Evolutionary conservation across 2,329 filamentous ascomycete genomes (phyloP).

Genomic region (Aureobasidium subglaciale): DNA sequence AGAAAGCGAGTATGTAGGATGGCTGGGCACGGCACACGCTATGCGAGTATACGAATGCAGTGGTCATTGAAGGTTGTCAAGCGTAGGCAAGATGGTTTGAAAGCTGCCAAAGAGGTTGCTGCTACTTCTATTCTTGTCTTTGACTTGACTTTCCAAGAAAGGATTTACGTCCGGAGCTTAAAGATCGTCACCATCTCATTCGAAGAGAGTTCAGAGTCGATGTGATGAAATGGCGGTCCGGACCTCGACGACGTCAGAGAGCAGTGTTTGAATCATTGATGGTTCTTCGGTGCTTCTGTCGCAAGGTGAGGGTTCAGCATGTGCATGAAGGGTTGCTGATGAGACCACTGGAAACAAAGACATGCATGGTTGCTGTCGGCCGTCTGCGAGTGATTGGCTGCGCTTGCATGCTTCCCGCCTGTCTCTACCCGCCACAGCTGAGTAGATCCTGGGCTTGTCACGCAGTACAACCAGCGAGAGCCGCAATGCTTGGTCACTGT

Average conservation of each 20-base stretch:
- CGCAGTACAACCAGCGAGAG: constrained; percentile 12
- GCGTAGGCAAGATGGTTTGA: background rate
- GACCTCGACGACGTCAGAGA: background rate
- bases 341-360: constrained; percentile 14
- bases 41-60: constrained; percentile 10
- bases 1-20: background rate
- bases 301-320: background rate
- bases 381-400: constrained; percentile 2
- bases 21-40: constrained; percentile 10
- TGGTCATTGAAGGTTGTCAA: constrained; percentile 3
- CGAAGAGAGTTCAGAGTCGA: background rate
- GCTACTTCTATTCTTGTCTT: constrained; percentile 6
- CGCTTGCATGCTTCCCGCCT: constrained; percentile 9
- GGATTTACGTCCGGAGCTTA: background rate
- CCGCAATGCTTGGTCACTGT: constrained; percentile 9
- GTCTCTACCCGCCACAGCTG: constrained; percentile 9
- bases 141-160: constrained; percentile 6
- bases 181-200: background rate
- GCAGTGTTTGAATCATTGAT: background rate
- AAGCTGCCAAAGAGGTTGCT: background rate
- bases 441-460: constrained; percentile 2
- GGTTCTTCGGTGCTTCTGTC: constrained; percentile 7
- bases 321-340: constrained; percentile 6
- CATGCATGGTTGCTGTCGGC: constrained; percentile 4
- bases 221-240: background rate